Conservation (phyloP, 331 rosid genomes). For the Quercus phellos region DNA sequence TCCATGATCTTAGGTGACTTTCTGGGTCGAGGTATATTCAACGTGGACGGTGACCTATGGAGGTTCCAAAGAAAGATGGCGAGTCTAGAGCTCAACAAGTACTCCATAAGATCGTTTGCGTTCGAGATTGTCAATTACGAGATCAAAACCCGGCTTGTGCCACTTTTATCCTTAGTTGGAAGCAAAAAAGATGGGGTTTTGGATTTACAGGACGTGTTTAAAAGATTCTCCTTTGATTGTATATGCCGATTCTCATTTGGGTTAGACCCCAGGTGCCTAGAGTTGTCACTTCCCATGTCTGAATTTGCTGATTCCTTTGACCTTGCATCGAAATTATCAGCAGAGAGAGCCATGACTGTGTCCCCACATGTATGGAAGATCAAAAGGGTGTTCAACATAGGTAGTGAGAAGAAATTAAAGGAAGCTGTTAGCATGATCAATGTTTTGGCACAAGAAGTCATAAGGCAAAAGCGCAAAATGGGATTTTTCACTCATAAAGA, state of each 20-base stretch:
- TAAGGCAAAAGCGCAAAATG: conserved; percentile 36
- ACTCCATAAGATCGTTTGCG: conserved; percentile 47
- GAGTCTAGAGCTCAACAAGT: conserved; percentile 42
- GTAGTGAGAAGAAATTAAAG: conserved; percentile 46
- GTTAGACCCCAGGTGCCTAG: conserved; percentile 59
- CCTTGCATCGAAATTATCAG: conserved; percentile 61
- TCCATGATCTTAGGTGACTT: conserved; percentile 65
- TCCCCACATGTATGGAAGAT: conserved; percentile 65
- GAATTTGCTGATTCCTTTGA: conserved; percentile 60
- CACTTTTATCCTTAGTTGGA: conserved; percentile 29
- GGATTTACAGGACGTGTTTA: conserved; percentile 68
- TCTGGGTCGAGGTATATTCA: conserved; percentile 79
- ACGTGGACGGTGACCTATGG: conserved; percentile 77
- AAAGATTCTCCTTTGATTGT: conserved; percentile 55
- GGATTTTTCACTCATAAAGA: conserved; percentile 43
- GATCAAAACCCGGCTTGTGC: conserved; percentile 49
- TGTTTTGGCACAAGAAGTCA: conserved; percentile 56
- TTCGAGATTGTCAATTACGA: conserved; percentile 49
- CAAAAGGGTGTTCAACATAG: conserved; percentile 51
- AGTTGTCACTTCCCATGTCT: conserved; percentile 46
- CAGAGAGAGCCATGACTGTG: conserved; percentile 63
- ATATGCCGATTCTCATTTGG: conserved; percentile 72
- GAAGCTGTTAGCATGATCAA: conserved; percentile 40
- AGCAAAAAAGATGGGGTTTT: conserved; percentile 14
- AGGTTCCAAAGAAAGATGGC: conserved; percentile 66